Percentiles rank a stretch among this genome's conserved stretches.
phyloP scores from a whole-genome alignment of 2,329 filamentous ascomycete genomes.

The Aureobasidium musti region DNA sequence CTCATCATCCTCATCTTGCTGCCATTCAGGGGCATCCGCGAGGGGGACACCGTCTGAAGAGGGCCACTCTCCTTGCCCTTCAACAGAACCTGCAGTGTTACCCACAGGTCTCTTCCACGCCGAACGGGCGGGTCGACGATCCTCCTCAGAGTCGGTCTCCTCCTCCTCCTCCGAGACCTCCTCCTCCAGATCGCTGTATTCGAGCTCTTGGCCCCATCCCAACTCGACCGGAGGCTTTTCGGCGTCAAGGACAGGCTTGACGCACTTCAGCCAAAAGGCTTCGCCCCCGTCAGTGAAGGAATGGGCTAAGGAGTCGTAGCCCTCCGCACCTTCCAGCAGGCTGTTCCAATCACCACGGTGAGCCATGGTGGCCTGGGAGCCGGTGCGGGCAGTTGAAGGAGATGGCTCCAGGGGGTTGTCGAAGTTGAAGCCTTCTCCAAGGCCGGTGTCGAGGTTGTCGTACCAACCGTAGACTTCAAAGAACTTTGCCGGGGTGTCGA shows the following conservation, averaged over 20 bases:
- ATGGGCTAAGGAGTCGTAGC: not conserved
- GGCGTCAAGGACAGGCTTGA: no score
- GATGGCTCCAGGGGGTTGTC: not conserved
- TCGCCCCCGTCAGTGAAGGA: no score
- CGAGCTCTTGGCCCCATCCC: not conserved
- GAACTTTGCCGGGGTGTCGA: not conserved
- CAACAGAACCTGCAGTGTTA: not conserved
- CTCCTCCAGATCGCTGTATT: not conserved
- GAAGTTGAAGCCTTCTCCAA: not conserved
- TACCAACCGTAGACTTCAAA: not conserved
- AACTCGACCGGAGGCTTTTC: no score
- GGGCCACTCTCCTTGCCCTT: not conserved
- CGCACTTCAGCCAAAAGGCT: no score
- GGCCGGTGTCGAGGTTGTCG: not conserved
- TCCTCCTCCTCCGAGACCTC: constrained; percentile 17
- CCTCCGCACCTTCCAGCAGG: not conserved
- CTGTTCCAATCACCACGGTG: not conserved
- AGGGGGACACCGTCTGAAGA: not conserved
- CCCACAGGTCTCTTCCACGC: constrained; percentile 12
- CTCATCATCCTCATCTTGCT: constrained; percentile 5
- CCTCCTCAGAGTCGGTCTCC: constrained; percentile 11
- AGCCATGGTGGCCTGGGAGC: not conserved
- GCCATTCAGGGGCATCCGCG: not conserved
- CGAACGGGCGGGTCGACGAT: not conserved
- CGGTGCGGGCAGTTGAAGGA: not conserved